These are phyloP conservation scores for Triangularia verruculosa DNA, from an alignment of 2,329 filamentous ascomycete species.

Conservation along the genomic window DNA sequence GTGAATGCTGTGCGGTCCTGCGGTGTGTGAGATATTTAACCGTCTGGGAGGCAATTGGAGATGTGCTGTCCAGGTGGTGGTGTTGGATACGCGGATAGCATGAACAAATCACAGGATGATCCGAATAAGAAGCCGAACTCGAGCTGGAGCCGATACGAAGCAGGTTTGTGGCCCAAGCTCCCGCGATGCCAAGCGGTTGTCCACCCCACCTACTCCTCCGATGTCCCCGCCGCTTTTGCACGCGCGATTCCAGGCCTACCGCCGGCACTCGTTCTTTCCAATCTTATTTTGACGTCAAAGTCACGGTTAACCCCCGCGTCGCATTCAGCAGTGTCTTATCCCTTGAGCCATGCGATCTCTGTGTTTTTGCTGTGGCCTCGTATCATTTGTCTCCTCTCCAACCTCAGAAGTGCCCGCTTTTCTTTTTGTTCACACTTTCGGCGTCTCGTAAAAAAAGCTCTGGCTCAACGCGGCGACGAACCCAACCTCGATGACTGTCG, in stretches of 20 bases:
- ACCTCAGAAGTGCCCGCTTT: constrained; percentile 19
- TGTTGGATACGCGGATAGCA: background rate
- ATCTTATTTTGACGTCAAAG: background rate
- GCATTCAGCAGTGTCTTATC: background rate
- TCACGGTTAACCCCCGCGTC: no score
- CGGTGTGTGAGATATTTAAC: background rate
- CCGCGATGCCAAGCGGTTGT: background rate
- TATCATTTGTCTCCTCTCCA: constrained; percentile 26
- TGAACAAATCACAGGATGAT: background rate
- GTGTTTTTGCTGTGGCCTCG: constrained; percentile 23
- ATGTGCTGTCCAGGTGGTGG: background rate
- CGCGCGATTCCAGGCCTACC: background rate
- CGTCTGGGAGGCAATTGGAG: background rate
- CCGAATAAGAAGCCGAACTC: background rate
- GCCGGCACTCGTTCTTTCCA: background rate
- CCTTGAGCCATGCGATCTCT: constrained; percentile 35
- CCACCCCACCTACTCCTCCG: no score
- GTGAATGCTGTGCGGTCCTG: background rate
- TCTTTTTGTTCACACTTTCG: constrained; percentile 24
- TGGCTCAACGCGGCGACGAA: background rate
- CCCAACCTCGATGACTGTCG: constrained; percentile 16
- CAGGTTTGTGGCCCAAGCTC: background rate
- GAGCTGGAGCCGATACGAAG: background rate
- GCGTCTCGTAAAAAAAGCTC: constrained; percentile 11
- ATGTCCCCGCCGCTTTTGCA: background rate